Evolutionary conservation across 2,329 filamentous ascomycete genomes (phyloP).

Genomic region (Microsporum canis): DNA sequence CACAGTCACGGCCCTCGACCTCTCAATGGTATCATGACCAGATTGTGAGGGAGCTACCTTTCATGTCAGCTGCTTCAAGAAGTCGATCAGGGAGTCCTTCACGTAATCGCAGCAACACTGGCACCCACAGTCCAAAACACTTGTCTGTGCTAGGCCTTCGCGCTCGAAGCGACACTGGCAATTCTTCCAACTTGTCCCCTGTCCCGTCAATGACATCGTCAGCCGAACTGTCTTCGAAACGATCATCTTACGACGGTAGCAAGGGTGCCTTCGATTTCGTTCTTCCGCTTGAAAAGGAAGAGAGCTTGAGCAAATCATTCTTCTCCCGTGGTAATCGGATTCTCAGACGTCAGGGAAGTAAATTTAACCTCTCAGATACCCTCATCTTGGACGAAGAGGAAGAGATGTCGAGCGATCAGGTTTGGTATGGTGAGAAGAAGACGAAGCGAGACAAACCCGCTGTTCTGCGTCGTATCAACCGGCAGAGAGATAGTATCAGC

Average conservation of each 20-base stretch:
- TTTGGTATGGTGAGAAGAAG: slow-evolving; percentile 20
- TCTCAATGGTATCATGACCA: slow-evolving; percentile 13
- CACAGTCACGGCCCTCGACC: slow-evolving; percentile 5
- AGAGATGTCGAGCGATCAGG: slow-evolving; percentile 24
- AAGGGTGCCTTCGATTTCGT: slow-evolving; percentile 19
- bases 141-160: slow-evolving; percentile 31
- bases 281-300: slow-evolving; percentile 24
- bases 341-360: slow-evolving; percentile 37
- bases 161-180: slow-evolving; percentile 36
- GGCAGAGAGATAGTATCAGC: slow-evolving; percentile 23
- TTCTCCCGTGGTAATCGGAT: slow-evolving; percentile 37
- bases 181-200: slow-evolving; percentile 37
- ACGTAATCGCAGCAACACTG: slow-evolving; percentile 9
- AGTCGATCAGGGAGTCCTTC: slow-evolving; percentile 10
- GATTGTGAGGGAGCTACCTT: slow-evolving; percentile 9
- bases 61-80: slow-evolving; percentile 11
- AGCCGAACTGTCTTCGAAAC: slow-evolving; percentile 22
- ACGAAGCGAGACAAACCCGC: slow-evolving; percentile 15
- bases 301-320: slow-evolving; percentile 31
- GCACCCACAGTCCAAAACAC: slow-evolving; percentile 29
- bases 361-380: slow-evolving; percentile 33
- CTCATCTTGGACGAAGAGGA: slow-evolving; percentile 29
- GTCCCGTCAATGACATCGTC: slow-evolving; percentile 33
- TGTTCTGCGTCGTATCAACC: slow-evolving; percentile 25
- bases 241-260: slow-evolving; percentile 26